These are phyloP conservation scores for Bretziella fagacearum DNA, from an alignment of 2,329 filamentous ascomycete species.

Conservation along the genomic window DNA sequence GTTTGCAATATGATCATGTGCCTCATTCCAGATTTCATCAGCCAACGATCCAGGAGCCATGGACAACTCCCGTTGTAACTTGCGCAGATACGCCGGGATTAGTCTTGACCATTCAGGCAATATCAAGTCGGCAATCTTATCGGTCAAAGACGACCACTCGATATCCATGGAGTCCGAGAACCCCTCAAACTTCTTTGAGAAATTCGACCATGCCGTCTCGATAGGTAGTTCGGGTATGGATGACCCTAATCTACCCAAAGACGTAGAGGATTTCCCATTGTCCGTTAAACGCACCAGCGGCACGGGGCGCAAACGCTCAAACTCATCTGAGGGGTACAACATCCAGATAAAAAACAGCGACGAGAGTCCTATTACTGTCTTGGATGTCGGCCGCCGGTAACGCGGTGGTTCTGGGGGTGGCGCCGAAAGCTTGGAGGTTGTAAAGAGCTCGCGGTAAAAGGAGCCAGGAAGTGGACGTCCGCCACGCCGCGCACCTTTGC, in stretches of 20 bases:
- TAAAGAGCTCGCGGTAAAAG: conserved; percentile 12
- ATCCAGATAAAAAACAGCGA: conserved; percentile 26
- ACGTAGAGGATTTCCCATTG: conserved; percentile 1
- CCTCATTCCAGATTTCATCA: conserved; percentile 85
- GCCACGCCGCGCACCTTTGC: not conserved
- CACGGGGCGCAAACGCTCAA: conserved; percentile 17
- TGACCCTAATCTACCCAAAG: conserved; percentile 7
- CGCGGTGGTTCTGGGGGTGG: not conserved
- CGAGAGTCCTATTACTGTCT: conserved; percentile 4
- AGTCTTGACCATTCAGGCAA: conserved; percentile 67
- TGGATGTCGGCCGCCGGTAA: not conserved
- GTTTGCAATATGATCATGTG: conserved; percentile 65
- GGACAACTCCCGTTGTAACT: conserved; percentile 74
- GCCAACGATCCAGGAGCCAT: conserved; percentile 77
- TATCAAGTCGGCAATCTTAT: conserved; percentile 50
- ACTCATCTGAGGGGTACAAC: conserved; percentile 29
- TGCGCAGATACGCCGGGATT: conserved; percentile 60
- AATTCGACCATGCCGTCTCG: conserved; percentile 30
- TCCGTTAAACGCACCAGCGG: not conserved
- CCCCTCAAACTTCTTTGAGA: conserved; percentile 31
- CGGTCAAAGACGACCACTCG: conserved; percentile 37
- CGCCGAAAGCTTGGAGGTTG: conserved; percentile 2
- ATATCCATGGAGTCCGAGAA: conserved; percentile 38
- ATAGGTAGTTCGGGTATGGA: conserved; percentile 9
- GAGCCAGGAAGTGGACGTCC: conserved; percentile 5